Percentiles rank a stretch among this genome's conserved stretches.
phyloP scores from a whole-genome alignment of 768 basidiomycete species.

The Trametes villosa region DNA sequence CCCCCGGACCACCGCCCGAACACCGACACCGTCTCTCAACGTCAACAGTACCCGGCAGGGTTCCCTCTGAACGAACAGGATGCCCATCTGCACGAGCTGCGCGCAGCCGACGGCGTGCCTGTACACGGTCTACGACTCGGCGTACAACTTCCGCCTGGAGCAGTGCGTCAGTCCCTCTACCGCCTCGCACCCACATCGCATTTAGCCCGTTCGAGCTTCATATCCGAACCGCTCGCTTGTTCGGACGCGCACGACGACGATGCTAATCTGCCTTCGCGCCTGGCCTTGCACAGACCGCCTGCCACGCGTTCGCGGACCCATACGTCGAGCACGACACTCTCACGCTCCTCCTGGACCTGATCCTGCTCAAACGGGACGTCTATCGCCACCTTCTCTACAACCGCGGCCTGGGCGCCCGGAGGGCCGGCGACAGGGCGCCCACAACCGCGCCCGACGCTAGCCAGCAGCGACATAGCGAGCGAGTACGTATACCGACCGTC shows the following conservation, averaged over 20 bases:
- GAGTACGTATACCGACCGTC: constrained; percentile 1
- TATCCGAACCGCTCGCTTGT: constrained; percentile 3
- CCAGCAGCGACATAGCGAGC: background rate
- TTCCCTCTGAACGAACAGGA: constrained; percentile 38
- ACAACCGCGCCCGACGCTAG: constrained; percentile 3
- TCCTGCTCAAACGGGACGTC: constrained; percentile 80
- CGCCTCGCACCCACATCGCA: no score
- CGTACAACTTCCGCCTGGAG: constrained; percentile 78
- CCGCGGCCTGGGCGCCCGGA: constrained; percentile 67
- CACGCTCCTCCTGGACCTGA: constrained; percentile 76
- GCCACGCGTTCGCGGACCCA: constrained; percentile 77
- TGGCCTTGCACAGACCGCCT: constrained; percentile 49
- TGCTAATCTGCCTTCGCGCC: constrained; percentile 14
- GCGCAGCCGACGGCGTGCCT: constrained; percentile 65
- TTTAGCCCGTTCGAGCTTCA: constrained; percentile 11
- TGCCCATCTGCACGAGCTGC: constrained; percentile 86
- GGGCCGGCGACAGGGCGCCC: constrained; percentile 33
- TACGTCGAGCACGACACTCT: constrained; percentile 85
- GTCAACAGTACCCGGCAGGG: background rate
- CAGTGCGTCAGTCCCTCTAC: constrained; percentile 75
- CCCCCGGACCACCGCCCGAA: background rate
- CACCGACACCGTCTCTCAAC: background rate
- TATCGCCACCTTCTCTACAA: constrained; percentile 85
- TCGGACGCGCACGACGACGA: constrained; percentile 1
- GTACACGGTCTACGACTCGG: constrained; percentile 83